phyloP scores from a whole-genome alignment of 1,139 yeast genomes.

The Petasospora fabianii region DNA sequence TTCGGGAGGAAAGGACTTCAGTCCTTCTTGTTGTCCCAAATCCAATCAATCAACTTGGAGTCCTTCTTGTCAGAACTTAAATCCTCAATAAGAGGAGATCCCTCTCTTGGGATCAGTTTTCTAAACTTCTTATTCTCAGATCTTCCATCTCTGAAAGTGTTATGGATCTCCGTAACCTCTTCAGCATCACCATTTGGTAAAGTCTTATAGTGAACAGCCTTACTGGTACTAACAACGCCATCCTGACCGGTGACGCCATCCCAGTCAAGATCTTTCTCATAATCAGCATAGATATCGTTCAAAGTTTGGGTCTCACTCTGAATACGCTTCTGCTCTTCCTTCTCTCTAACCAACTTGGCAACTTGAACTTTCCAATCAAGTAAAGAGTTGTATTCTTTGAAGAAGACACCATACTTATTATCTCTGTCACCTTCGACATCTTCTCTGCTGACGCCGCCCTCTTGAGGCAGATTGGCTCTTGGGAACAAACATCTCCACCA shows the following conservation, averaged over 20 bases:
- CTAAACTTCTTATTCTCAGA: slow-evolving; percentile 35
- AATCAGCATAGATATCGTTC: slow-evolving; percentile 29
- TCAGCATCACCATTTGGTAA: slow-evolving; percentile 54
- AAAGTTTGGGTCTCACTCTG: slow-evolving; percentile 22
- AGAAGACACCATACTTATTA: slow-evolving; percentile 44
- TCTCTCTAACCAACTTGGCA: slow-evolving; percentile 40
- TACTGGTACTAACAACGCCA: slow-evolving; percentile 46
- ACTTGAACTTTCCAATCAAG: slow-evolving; percentile 65
- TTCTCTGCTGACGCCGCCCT: slow-evolving; percentile 48
- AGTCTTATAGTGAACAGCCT: slow-evolving; percentile 42
- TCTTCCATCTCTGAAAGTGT: slow-evolving; percentile 66
- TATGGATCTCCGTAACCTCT: slow-evolving; percentile 48
- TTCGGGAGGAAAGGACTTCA: too few species aligned
- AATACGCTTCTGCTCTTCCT: slow-evolving; percentile 21
- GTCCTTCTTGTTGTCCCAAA: slow-evolving; percentile 9
- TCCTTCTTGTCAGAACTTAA: neutral
- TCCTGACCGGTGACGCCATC: neutral
- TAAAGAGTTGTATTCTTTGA: slow-evolving; percentile 60
- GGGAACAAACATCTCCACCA: slow-evolving; percentile 90
- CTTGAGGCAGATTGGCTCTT: slow-evolving; percentile 29
- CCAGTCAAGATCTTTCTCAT: slow-evolving; percentile 6
- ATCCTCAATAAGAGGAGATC: slow-evolving; percentile 30
- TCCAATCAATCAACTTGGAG: slow-evolving; percentile 4
- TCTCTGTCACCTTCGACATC: slow-evolving; percentile 37
- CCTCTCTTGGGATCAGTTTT: slow-evolving; percentile 38